These are phyloP conservation scores for Sphagnum fallax DNA, from an alignment of 228 moss, liverwort and hornwort genomes.

Conservation along the genomic window DNA sequence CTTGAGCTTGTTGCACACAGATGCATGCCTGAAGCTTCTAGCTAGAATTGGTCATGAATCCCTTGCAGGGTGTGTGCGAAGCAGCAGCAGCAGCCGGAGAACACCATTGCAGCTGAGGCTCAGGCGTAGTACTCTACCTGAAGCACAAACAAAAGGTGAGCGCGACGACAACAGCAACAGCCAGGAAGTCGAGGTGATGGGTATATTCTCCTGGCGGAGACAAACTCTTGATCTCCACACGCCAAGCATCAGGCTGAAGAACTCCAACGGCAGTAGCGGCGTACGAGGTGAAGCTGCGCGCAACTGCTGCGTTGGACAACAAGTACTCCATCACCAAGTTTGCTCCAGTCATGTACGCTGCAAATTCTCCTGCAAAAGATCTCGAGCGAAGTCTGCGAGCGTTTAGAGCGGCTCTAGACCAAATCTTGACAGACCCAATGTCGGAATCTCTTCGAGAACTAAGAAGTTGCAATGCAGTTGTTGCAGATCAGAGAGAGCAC, in stretches of 20 bases:
- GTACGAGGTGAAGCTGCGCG: conserved; percentile 83
- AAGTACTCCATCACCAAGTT: conserved; percentile 83
- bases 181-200: conserved; percentile 60
- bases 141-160: conserved; percentile 72
- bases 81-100: no score
- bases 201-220: conserved; percentile 26
- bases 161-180: conserved; percentile 51
- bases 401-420: no score
- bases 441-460: no score
- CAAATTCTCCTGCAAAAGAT: conserved; percentile 77
- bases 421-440: no score
- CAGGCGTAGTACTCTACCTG: conserved; percentile 17
- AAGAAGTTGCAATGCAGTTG: no score
- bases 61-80: no score
- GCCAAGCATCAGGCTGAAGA: conserved; percentile 61
- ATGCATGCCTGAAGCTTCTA: no score
- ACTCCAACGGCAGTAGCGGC: conserved; percentile 50
- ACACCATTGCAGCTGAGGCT: no score
- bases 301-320: conserved; percentile 84
- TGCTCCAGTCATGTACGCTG: conserved; percentile 89
- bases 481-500: not conserved
- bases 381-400: conserved; percentile 27
- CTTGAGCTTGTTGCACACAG: no score
- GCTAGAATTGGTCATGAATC: no score
- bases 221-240: conserved; percentile 43